Base-by-base conservation (phyloP, 345 rosid genomes). In the Eutrema heterophyllum region DNA sequence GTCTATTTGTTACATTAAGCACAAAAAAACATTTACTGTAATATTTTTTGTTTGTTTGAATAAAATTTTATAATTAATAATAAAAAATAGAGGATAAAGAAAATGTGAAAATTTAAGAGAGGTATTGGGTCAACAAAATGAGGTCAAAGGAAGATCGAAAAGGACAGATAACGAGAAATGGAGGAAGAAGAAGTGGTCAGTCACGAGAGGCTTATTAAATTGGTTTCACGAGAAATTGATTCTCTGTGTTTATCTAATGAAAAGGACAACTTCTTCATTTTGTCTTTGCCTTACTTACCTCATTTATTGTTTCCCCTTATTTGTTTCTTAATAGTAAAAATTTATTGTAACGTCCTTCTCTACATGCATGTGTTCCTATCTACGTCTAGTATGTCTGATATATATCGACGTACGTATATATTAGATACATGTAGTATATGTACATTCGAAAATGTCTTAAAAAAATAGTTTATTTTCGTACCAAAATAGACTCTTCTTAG, bases 141-240 rank as follows among this genome's bases (percentile, higher is more conserved):
- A 65, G 64, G 77, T 73, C 65, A 73, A 55, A 73, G 64, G 58
- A 64, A 73, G 65, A 73, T 65, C 29, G 71, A 64, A 73, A 73
- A 65, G 2, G 77, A 73, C 72, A 74, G 52, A 58, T 39, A 30
- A 40, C 33, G n/a, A 35, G 51, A 35, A 38, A 73, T 36, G 66
- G 50, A 55, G 51, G 43, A 45, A 65, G 58, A 65, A 56, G 76
- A 62, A 72, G 68, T 72, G 71, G 77, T 56, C 65, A 73, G 72
- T 74, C 78, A 74, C 78, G 65, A 65, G 78, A 58, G 30, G 61
- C 67, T 38, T 74, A 57, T 57, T 74, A 18, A 48, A 57, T 67
- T 74, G 72, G 60, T 58, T 67, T 74, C 78, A 74, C 72, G 67
- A 67, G 72, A 58, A 74, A 39, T 12, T 67, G 78, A 18, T 66